Base-by-base conservation (phyloP, 768 basidiomycete species). In the Rhodotorula toruloides region DNA sequence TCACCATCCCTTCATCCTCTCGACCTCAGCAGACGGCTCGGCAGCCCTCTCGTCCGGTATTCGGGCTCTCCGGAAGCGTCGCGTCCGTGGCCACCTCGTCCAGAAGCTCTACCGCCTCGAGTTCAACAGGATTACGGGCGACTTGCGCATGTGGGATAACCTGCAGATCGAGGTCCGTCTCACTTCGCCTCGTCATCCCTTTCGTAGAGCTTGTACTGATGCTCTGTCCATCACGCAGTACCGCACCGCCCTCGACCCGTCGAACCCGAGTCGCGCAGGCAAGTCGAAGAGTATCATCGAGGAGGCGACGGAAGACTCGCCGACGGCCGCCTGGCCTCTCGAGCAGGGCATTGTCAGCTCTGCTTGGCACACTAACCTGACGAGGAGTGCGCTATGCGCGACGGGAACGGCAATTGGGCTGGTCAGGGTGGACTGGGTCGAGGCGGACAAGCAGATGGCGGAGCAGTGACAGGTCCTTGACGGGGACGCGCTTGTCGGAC, bases 141-240 rank as follows among this genome's bases (percentile, higher is more conserved):
- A 89, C 65, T 91, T 84, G 75, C 82, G 93, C 31, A 90, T 97
- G 86, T 78, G 92, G n/a, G 94, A 98, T 63, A 83, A 84, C 31
- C 86, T 94, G 72, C 76, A 87, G 12, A 90, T 92, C 3, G 84
- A 86, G 78, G 91, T 79, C 44, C 48, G 72, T 57, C 32, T 16
- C 25, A 6, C 27, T 22, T 8, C 6, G 2, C 22, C 43, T 12
- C 19, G 19, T 27, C 21, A 16, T 29, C 43, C 17, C 12, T 16
- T 21, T 29, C 5, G 7, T 16, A 48, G 12, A n/a, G 22, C 21
- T 52, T 14, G 29, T 40, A 25, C 39, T 39, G n/a, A 19, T 25
- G 17, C 22, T 25, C 36, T 32, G n/a, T 2, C 25, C 54, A 13
- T 16, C 44, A 3, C 22, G 31, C 58, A 49, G 56, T 49, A 25